Percentiles rank a stretch among this genome's conserved stretches.
Evolutionary conservation across 805 yeast species (phyloP).

Genomic region (Kodamaea sagamina): DNA sequence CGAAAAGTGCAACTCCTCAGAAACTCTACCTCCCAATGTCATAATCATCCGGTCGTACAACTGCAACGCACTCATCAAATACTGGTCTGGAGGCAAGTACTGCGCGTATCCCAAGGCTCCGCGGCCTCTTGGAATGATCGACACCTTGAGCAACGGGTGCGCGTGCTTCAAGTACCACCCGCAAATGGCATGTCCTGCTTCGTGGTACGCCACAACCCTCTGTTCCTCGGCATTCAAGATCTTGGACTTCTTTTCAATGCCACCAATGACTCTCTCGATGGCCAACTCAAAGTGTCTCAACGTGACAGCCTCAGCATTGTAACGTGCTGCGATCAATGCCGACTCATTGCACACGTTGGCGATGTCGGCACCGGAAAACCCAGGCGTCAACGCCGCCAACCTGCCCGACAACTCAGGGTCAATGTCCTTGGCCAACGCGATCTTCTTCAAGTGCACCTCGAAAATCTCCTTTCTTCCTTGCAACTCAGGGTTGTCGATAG

Average conservation of each 20-base stretch:
- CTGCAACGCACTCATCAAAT: constrained; percentile 74
- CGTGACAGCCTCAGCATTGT: constrained; percentile 66
- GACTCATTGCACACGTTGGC: constrained; percentile 98
- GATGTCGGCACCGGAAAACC: constrained; percentile 97
- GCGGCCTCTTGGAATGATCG: constrained; percentile 95
- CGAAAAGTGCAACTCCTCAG: constrained; percentile 89
- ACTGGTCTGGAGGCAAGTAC: constrained; percentile 91
- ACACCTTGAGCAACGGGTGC: constrained; percentile 91
- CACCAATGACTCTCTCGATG: constrained; percentile 95
- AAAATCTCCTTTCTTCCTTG: constrained; percentile 94
- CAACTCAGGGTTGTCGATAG: constrained; percentile 90
- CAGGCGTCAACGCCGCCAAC: constrained; percentile 94
- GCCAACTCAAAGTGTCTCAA: constrained; percentile 90
- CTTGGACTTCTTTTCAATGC: constrained; percentile 86
- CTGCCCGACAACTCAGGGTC: constrained; percentile 68
- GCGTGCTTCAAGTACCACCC: constrained; percentile 94
- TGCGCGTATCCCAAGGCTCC: constrained; percentile 98
- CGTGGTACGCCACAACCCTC: constrained; percentile 92
- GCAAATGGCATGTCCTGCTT: constrained; percentile 98
- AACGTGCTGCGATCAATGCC: constrained; percentile 94
- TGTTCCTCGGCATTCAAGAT: constrained; percentile 85
- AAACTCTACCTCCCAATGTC: constrained; percentile 96
- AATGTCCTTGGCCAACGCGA: constrained; percentile 55
- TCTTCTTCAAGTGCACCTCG: constrained; percentile 75
- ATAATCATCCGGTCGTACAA: constrained; percentile 88